These are phyloP conservation scores for Monosporascus sp. DNA, from an alignment of 2,329 filamentous ascomycete species.

Conservation along the genomic window DNA sequence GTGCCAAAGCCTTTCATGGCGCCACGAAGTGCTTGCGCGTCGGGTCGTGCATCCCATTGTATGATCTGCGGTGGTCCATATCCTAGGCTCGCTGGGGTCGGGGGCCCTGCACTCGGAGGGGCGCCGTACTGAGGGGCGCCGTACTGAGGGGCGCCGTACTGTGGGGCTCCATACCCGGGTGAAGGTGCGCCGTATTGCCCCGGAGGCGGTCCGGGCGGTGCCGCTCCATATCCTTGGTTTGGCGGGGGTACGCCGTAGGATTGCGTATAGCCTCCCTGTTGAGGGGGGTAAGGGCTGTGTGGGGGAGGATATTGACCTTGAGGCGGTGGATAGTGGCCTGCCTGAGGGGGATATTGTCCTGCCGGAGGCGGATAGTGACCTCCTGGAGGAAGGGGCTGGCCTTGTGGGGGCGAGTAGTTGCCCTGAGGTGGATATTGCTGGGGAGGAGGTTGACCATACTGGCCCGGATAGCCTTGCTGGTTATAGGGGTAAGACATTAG, in stretches of 20 bases:
- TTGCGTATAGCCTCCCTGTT: slow-evolving; percentile 19
- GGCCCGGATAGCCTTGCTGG: slow-evolving; percentile 13
- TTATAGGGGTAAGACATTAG: slow-evolving; percentile 16
- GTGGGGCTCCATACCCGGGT: slow-evolving; percentile 19
- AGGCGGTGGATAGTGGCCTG: slow-evolving; percentile 20
- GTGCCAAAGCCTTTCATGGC: slow-evolving; percentile 96
- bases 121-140: slow-evolving; percentile 23
- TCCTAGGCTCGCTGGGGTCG: slow-evolving; percentile 64
- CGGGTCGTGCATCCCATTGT: slow-evolving; percentile 59
- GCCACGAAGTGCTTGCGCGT: slow-evolving; percentile 66
- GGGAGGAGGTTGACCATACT: slow-evolving; percentile 22
- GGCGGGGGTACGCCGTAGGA: slow-evolving; percentile 31
- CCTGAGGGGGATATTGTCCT: slow-evolving; percentile 21
- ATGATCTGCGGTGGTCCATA: slow-evolving; percentile 69
- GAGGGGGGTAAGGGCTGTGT: slow-evolving; percentile 13
- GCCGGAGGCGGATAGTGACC: slow-evolving; percentile 32
- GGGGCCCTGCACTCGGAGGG: slow-evolving; percentile 31
- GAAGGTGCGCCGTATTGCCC: slow-evolving; percentile 32
- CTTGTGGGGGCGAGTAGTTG: slow-evolving; percentile 8
- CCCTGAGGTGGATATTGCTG: slow-evolving; percentile 14
- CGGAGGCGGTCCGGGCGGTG: slow-evolving; percentile 19
- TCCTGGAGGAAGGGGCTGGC: slow-evolving; percentile 11
- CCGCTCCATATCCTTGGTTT: slow-evolving; percentile 26
- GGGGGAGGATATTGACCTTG: slow-evolving; percentile 20
- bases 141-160: slow-evolving; percentile 30